Conservation (phyloP, 169 alveolate species). For the Fabrea salina region DNA sequence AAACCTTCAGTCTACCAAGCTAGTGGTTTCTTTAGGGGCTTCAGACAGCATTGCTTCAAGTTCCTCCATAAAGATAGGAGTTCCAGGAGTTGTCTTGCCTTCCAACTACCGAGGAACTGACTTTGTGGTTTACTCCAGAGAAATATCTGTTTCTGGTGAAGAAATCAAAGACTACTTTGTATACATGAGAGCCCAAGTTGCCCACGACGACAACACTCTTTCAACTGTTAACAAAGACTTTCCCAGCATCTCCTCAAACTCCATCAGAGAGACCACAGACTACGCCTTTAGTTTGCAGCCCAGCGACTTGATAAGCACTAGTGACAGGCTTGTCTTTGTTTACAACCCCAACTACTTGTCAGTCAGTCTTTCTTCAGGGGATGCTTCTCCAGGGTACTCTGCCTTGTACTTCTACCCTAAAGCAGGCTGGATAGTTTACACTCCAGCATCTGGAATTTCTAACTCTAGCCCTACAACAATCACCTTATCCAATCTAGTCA, state of each 20-base stretch:
- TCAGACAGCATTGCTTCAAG: not conserved
- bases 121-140: not conserved
- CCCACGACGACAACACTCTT: not conserved
- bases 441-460: not conserved
- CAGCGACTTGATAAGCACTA: not conserved
- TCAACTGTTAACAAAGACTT: not conserved
- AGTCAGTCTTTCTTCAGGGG: not conserved
- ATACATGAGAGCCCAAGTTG: not conserved
- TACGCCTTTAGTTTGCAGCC: slow-evolving; percentile 14
- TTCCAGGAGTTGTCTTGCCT: slow-evolving; percentile 12
- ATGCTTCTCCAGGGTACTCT: not conserved
- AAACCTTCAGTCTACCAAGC: not conserved
- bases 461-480: not conserved
- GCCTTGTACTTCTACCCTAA: not conserved
- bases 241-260: not conserved
- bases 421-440: slow-evolving; percentile 11
- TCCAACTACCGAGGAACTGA: slow-evolving; percentile 13
- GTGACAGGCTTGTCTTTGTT: not conserved
- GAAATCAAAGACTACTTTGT: not conserved
- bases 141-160: not conserved
- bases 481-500: not conserved
- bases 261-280: not conserved
- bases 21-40: not conserved
- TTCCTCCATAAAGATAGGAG: not conserved
- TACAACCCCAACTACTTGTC: not conserved